Base-by-base conservation (phyloP, 768 basidiomycete genomes). In the Termitomyces sp. region DNA sequence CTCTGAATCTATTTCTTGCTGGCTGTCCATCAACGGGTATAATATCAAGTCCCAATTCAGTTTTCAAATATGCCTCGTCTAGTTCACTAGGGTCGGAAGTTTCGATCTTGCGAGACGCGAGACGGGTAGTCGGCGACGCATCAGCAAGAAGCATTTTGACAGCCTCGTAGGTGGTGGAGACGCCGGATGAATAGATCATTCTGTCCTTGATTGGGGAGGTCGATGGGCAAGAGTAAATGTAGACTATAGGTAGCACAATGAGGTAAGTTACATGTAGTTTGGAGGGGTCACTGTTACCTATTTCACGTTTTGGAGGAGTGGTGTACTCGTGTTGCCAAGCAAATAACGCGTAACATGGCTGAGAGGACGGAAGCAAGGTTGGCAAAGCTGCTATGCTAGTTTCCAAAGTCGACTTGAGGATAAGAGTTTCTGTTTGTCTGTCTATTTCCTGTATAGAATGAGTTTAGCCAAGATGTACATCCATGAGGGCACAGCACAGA, bases 221-320 rank as follows among this genome's bases (percentile, higher is more conserved):
- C 3, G 85, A 79, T 0, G 95, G 95, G 68, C 95, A 98, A 19
- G 89, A 89, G 71, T 98, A 98, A 55, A 97, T 89, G 71, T 94
- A 94, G 49, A 90, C 89, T 93, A 5, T 6, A 35, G 9, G 30
- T 46, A 27, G 50, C 40, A 42, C 41, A 19, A 32, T 40, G 34
- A 35, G 82, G 60, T 55, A 89, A 27, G 4, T 34, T 7, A 28
- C 56, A 42, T 16, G 27, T 19, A 19, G 5, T 9, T 12, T n/a
- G 11, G 17, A 42, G 5, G 10, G 12, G 1, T 27, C 12, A 4
- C 2, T 65, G 81, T 60, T 54, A 91, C 90, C 73, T 56, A 91
- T 79, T 55, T 88, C 80, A 28, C 85, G 80, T 30, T 72, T 73
- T 1, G 73, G 66, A n/a, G 75, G 66, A 1, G 73, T 65, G 16